Evolutionary conservation across 2,329 filamentous ascomycete species (phyloP), one percentile per base, ranked within the genome.

Genomic region (Cyphellophora europaea): DNA sequence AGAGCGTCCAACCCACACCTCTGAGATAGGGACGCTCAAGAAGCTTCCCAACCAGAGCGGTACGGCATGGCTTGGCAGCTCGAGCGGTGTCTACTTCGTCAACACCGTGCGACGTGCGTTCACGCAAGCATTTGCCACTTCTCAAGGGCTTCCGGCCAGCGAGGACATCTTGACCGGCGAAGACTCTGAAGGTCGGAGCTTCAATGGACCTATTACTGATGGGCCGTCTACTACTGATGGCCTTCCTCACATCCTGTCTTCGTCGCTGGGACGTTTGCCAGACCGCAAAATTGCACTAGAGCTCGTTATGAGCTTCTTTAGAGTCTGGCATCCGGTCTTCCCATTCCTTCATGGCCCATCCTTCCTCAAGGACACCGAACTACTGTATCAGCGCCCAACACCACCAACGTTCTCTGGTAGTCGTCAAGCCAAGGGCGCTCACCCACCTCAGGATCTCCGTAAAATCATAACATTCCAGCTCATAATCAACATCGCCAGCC

Each of bases 31-130:
- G 30, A 62, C 59, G 35, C 47, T 65, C 34, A 62, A 55, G 17
- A 57, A 61, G 13, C 55, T 61, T 30, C 56, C 58, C 3, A 58
- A 58, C 25, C 56, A 63, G 25, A 25, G 21, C n/a, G 61, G 65
- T 40, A 69, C 65, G 33, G 60, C 69, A 35, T 72, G 70, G 45
- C 63, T 71, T 18, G 68, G 69, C 16, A 69, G 65, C 44, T 66
- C 66, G 10, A 68, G 62, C 27, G 68, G 69, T 3, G 64, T 71
- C 29, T 72, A 65, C 50, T 72, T 72, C 49, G 60, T 67, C 45
- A 69, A 72, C 38, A 71, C 68, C 1, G 69, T 72, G 36, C 64
- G 64, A 27, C 59, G 62, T 19, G 66, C 67, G n/a, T 72, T 72
- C 47, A 61, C 62, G 5, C 49, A 53, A 13, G 53, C 55, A 5